Evolutionary conservation across 208 protist genomes (phyloP).

Genomic region (Leishmania amazonensis): DNA sequence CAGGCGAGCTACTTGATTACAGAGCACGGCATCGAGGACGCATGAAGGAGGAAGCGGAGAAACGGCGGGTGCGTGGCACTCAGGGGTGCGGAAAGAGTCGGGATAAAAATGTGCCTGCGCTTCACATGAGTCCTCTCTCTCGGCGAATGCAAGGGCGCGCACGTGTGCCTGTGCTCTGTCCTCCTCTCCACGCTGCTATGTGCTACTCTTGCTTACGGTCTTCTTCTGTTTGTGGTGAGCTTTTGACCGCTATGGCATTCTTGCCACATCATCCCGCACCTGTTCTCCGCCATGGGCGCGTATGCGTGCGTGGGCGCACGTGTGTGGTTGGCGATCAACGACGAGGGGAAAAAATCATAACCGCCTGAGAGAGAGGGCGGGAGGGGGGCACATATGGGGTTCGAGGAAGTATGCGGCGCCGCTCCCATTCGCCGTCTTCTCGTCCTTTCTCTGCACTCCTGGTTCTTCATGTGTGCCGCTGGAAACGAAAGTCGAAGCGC

Average conservation of each 20-base stretch:
- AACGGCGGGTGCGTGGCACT: background rate
- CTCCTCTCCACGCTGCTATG: background rate
- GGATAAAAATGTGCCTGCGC: background rate
- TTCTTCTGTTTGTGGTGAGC: background rate
- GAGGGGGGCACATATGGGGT: too few relatives aligned
- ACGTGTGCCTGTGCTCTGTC: background rate
- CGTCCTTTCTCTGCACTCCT: background rate
- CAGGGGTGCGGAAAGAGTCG: background rate
- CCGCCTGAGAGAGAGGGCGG: background rate
- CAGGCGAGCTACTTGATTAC: slow-evolving; percentile 43
- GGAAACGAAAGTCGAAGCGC: too few relatives aligned
- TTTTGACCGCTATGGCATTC: background rate
- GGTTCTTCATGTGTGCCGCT: background rate
- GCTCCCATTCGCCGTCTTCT: background rate
- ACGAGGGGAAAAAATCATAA: background rate
- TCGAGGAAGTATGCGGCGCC: background rate
- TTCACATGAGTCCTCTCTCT: background rate
- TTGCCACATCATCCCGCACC: background rate
- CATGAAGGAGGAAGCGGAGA: background rate
- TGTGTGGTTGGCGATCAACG: background rate
- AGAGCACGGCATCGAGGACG: slow-evolving; percentile 46
- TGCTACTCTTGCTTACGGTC: background rate
- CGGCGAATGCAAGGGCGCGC: background rate
- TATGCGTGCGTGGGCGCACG: background rate
- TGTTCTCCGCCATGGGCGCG: too few relatives aligned